phyloP scores from a whole-genome alignment of 345 rosid genomes.

The Gossypium mustelinum region DNA sequence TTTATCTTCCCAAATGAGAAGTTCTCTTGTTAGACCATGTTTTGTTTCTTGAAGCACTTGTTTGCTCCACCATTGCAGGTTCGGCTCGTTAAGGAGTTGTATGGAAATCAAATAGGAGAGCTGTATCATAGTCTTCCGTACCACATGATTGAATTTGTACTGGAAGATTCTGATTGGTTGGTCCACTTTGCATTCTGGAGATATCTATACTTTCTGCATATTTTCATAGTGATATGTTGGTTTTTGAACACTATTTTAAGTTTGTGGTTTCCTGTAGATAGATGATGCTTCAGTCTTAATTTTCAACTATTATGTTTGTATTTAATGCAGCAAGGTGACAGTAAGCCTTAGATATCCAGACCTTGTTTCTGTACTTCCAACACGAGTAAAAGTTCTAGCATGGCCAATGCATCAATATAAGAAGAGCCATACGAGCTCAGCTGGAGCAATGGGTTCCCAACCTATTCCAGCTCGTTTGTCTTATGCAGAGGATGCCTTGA shows the following conservation, averaged over 20 bases:
- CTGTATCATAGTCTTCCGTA: constrained; percentile 88
- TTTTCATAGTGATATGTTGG: constrained; percentile 4
- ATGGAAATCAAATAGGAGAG: constrained; percentile 89
- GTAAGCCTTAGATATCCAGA: constrained; percentile 79
- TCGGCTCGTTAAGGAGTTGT: constrained; percentile 81
- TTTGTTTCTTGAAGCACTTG: constrained; percentile 9
- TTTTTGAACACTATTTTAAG: background rate
- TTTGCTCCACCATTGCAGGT: constrained; percentile 41
- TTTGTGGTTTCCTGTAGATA: background rate
- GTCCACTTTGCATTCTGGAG: constrained; percentile 23
- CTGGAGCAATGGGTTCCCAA: constrained; percentile 31
- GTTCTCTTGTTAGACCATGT: background rate
- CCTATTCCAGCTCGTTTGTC: constrained; percentile 58
- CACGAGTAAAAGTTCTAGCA: constrained; percentile 66
- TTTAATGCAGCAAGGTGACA: constrained; percentile 67
- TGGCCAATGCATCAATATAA: constrained; percentile 67
- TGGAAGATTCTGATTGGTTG: constrained; percentile 78
- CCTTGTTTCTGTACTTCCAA: constrained; percentile 69
- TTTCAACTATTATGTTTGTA: constrained; percentile 1
- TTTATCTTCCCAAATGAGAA: background rate
- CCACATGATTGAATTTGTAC: constrained; percentile 79
- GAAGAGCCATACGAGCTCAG: constrained; percentile 38
- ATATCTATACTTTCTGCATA: background rate
- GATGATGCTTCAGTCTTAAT: background rate
- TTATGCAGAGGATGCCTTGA: constrained; percentile 85